Percentiles rank a stretch among this genome's conserved stretches.
Conservation (phyloP, 305 asterid species). For the Ruellia speciosa region DNA sequence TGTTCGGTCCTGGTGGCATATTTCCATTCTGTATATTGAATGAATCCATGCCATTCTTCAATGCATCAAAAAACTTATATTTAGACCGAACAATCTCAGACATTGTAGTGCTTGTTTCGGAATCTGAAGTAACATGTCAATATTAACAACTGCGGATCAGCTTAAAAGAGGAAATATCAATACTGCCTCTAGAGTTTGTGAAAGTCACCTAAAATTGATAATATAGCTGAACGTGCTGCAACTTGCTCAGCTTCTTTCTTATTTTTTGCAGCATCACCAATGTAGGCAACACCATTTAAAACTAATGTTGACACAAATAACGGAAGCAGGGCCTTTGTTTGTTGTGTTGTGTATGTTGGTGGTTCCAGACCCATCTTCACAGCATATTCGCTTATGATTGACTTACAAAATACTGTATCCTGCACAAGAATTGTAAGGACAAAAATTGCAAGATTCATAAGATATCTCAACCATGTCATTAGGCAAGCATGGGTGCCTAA, state of each 20-base stretch:
- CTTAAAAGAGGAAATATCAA: slow-evolving; percentile 2
- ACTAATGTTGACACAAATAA: slow-evolving; percentile 33
- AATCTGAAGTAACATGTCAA: slow-evolving; percentile 31
- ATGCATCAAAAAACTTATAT: slow-evolving; percentile 30
- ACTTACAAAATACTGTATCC: slow-evolving; percentile 50
- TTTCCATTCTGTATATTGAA: slow-evolving; percentile 4
- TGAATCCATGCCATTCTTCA: slow-evolving; percentile 25
- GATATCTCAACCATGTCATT: background rate
- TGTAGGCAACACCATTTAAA: slow-evolving; percentile 35
- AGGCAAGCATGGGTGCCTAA: background rate
- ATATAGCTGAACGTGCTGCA: slow-evolving; percentile 56
- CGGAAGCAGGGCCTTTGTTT: slow-evolving; percentile 26
- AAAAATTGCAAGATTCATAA: background rate
- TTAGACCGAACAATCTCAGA: slow-evolving; percentile 43
- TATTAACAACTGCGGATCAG: slow-evolving; percentile 1
- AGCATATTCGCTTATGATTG: slow-evolving; percentile 43
- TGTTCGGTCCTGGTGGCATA: slow-evolving; percentile 2
- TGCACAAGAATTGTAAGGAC: slow-evolving; percentile 14
- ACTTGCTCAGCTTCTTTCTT: slow-evolving; percentile 66
- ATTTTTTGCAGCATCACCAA: slow-evolving; percentile 43
- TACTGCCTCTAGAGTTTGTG: background rate
- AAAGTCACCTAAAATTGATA: slow-evolving; percentile 42
- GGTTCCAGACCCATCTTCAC: slow-evolving; percentile 26
- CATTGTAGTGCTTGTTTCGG: slow-evolving; percentile 31
- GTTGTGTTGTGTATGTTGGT: slow-evolving; percentile 36